Base-by-base conservation (phyloP, 495 filamentous ascomycete genomes). In the Penicillium roqueforti region DNA sequence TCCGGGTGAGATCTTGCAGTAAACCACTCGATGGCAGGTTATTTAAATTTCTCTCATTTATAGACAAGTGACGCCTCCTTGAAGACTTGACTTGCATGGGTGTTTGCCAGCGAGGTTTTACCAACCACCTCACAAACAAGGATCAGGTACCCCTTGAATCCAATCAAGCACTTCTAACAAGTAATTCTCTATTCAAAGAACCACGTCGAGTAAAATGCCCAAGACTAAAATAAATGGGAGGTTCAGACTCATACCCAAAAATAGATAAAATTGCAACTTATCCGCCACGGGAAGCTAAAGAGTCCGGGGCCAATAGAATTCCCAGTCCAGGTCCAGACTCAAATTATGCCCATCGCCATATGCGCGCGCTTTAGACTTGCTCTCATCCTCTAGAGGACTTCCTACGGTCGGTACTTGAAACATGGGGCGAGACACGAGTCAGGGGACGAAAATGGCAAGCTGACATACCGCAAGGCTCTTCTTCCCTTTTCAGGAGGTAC, bases 1-100 rank as follows among this genome's bases (percentile, higher is more conserved):
- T 34, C 41, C 16, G 20, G 25, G 44, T 19, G 19, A 53, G 47
- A 55, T 60, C 47, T 36, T 38, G 57, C 60, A 63, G 46, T 29
- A 46, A 60, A 28, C 25, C 19, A 46, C 28, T 16, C 18, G 48
- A 32, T 51, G n/a, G 16, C 31, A 23, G 19, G 31, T 23, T 37
- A 16, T 52, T 55, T 54, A 54, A 52, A 47, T 50, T 51, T 40
- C 11, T 8, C 23, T 31, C 28, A 29, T 37, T 37, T 41, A 20
- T 48, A 36, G 26, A 23, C 39, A 46, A 40, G 16, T 38, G 22
- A 13, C 32, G 40, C 39, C 20, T 28, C 38, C 41, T 43, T 47
- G 47, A 40, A 28, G 19, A 25, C 13, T 47, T 36, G 45, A 23
- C 45, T 5, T 52, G 47, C 51, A 31, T 32, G 11, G 22, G 49